phyloP scores from a whole-genome alignment of 306 rosid genomes.

The Bauhinia variegata region DNA sequence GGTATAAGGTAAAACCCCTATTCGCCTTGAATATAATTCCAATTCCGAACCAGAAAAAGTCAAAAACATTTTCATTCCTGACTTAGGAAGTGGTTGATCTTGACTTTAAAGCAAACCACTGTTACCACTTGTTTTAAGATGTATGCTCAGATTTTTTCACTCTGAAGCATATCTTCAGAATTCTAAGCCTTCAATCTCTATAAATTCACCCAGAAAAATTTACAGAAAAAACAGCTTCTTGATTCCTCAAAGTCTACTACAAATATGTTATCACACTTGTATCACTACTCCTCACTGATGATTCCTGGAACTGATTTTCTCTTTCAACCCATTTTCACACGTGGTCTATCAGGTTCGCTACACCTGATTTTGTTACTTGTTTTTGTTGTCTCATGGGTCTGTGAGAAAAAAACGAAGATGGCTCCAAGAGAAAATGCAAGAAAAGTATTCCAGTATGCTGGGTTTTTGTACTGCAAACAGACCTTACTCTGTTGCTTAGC shows the following conservation, averaged over 20 bases:
- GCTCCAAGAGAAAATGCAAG: slow-evolving; percentile 30
- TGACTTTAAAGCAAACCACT: too few species aligned
- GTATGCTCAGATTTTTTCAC: too few species aligned
- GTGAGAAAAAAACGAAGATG: slow-evolving; percentile 32
- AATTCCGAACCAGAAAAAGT: too few species aligned
- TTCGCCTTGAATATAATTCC: too few species aligned
- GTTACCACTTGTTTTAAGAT: too few species aligned
- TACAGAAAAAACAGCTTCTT: slow-evolving; percentile 33
- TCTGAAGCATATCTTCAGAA: too few species aligned
- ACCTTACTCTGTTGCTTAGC: slow-evolving; percentile 28
- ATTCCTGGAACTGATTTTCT: slow-evolving; percentile 43
- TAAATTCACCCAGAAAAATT: background rate
- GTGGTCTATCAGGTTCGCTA: slow-evolving; percentile 51
- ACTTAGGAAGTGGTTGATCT: too few species aligned
- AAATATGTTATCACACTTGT: slow-evolving; percentile 16
- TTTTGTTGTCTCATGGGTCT: slow-evolving; percentile 44
- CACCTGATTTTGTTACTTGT: slow-evolving; percentile 47
- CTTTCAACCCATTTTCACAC: slow-evolving; percentile 49
- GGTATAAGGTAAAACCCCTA: too few species aligned
- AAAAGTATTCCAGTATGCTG: slow-evolving; percentile 20
- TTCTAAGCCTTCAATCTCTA: too few species aligned
- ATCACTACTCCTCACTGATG: slow-evolving; percentile 16
- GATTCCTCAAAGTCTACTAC: slow-evolving; percentile 21
- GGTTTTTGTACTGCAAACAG: slow-evolving; percentile 24
- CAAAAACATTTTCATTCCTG: too few species aligned